Conservation (phyloP, 1,284 basidiomycete genomes). For the Filobasidium uniguttulatum region DNA sequence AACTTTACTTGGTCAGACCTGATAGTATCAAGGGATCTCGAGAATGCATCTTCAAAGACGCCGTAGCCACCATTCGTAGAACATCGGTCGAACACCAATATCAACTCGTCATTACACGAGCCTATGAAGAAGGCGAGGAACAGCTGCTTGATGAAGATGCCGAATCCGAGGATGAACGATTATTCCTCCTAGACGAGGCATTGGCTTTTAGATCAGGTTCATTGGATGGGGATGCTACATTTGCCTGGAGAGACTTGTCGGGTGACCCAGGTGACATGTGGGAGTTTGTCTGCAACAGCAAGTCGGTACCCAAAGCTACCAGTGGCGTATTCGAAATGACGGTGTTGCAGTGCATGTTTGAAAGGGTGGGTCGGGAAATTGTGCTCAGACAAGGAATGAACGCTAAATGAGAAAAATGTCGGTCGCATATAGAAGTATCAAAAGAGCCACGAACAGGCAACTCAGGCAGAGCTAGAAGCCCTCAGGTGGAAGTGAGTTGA, state of each 20-base stretch:
- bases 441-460: slow-evolving; percentile 52
- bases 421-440: slow-evolving; percentile 51
- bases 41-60: slow-evolving; percentile 98
- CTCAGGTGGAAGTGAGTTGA: slow-evolving; percentile 59
- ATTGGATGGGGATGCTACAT: slow-evolving; percentile 65
- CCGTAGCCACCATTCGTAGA: slow-evolving; percentile 83
- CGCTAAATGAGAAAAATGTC: background rate
- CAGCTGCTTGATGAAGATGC: slow-evolving; percentile 87
- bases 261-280: slow-evolving; percentile 37
- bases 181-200: slow-evolving; percentile 78
- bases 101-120: slow-evolving; percentile 88
- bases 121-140: slow-evolving; percentile 91
- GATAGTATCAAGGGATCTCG: slow-evolving; percentile 78
- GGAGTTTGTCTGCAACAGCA: slow-evolving; percentile 36
- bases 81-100: slow-evolving; percentile 73
- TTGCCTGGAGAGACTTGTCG: slow-evolving; percentile 73
- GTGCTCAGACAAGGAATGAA: background rate
- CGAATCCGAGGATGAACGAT: slow-evolving; percentile 84
- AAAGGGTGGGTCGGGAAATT: slow-evolving; percentile 40
- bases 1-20: slow-evolving; percentile 80
- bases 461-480: slow-evolving; percentile 55
- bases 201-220: slow-evolving; percentile 66
- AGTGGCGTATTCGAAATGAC: slow-evolving; percentile 81
- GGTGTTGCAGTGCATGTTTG: slow-evolving; percentile 87
- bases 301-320: slow-evolving; percentile 59